These are phyloP conservation scores for Inga oerstediana DNA, from an alignment of 306 rosid genomes.

Conservation along the genomic window DNA sequence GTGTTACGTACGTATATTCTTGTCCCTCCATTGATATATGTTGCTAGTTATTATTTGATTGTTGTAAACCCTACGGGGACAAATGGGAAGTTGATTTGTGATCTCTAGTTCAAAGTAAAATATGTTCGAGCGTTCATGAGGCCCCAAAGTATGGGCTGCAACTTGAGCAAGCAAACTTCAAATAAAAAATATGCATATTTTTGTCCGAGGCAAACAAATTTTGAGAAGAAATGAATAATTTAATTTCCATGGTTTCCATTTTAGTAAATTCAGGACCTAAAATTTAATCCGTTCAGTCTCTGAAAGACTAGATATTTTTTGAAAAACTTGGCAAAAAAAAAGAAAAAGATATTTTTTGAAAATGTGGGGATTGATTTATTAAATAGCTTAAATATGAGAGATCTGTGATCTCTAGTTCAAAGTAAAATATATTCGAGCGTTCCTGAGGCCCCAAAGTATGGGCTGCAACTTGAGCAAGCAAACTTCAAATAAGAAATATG, in stretches of 20 bases:
- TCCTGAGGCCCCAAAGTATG: background rate
- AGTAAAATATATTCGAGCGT: background rate
- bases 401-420: background rate
- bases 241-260: background rate
- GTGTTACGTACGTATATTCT: background rate
- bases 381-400: background rate
- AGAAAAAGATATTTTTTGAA: no score
- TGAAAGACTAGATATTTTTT: no score
- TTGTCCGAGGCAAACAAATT: background rate
- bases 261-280: no score
- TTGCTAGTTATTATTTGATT: conserved; percentile 20
- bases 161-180: background rate
- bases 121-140: background rate
- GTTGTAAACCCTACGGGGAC: conserved; percentile 6
- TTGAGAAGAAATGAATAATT: no score
- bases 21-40: background rate
- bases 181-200: background rate
- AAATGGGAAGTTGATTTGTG: background rate
- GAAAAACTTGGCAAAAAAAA: no score
- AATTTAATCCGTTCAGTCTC: background rate
- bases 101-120: background rate
- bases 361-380: no score
- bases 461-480: background rate
- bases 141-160: background rate
- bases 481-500: background rate